Evolutionary conservation across 2,329 filamentous ascomycete species (phyloP).

Genomic region (Beauveria medogensis): DNA sequence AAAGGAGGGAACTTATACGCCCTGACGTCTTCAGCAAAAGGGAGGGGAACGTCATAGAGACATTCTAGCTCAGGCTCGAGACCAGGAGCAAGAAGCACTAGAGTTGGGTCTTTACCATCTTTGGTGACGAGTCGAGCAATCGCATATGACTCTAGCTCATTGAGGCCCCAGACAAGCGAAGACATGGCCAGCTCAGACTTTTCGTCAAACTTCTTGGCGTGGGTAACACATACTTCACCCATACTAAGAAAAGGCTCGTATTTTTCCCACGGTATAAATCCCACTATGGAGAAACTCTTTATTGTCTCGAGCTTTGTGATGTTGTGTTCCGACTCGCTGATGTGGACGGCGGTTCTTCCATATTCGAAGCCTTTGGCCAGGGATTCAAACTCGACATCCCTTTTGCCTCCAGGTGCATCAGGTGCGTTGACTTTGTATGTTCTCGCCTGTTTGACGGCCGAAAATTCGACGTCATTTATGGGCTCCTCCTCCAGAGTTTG

Average conservation of each 20-base stretch:
- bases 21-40: conserved; percentile 87
- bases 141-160: conserved; percentile 77
- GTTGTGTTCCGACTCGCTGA: conserved; percentile 77
- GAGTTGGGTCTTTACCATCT: conserved; percentile 66
- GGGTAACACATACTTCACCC: conserved; percentile 69
- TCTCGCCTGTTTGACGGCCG: conserved; percentile 66
- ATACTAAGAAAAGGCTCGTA: conserved; percentile 81
- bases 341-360: conserved; percentile 82
- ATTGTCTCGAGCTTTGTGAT: conserved; percentile 79
- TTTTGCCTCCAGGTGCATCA: conserved; percentile 66
- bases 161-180: conserved; percentile 79
- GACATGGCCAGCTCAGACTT: conserved; percentile 78
- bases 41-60: conserved; percentile 80
- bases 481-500: conserved; percentile 39
- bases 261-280: conserved; percentile 71
- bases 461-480: conserved; percentile 49
- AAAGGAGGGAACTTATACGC: conserved; percentile 87
- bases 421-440: conserved; percentile 76
- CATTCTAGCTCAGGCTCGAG: conserved; percentile 76
- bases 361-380: conserved; percentile 94
- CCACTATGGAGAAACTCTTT: conserved; percentile 71
- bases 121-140: conserved; percentile 80
- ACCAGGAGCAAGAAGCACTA: conserved; percentile 72
- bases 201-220: conserved; percentile 71
- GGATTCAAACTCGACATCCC: conserved; percentile 71